A percentile compares a stretch with the other conserved stretches of the same genome.
phyloP scores from a whole-genome alignment of 2,329 filamentous ascomycete genomes.

The Cytospora paraplurivora region DNA sequence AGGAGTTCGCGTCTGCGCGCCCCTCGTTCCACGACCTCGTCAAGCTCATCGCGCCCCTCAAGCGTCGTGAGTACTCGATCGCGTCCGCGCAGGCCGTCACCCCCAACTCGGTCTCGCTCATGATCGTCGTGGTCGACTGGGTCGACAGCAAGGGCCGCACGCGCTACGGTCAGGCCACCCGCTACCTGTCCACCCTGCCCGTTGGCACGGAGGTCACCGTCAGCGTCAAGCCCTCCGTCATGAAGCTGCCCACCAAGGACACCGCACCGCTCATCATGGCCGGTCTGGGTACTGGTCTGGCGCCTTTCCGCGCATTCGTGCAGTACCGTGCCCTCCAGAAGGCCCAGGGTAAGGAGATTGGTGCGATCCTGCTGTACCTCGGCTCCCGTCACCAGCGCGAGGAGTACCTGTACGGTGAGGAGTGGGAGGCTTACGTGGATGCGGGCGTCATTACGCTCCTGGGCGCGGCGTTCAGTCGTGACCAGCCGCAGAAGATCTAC shows the following conservation, averaged over 20 bases:
- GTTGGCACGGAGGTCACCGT: slow-evolving; percentile 81
- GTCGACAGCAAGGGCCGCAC: slow-evolving; percentile 83
- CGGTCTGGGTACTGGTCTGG: slow-evolving; percentile 94
- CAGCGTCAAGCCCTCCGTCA: slow-evolving; percentile 95
- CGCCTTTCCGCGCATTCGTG: slow-evolving; percentile 98
- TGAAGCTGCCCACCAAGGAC: slow-evolving; percentile 91
- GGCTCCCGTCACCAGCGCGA: slow-evolving; percentile 96
- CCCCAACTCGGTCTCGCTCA: slow-evolving; percentile 84
- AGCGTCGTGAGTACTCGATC: slow-evolving; percentile 98
- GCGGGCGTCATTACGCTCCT: slow-evolving; percentile 94
- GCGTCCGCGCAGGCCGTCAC: slow-evolving; percentile 95
- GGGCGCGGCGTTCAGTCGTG: slow-evolving; percentile 90
- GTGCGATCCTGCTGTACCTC: slow-evolving; percentile 91
- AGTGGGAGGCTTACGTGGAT: slow-evolving; percentile 98
- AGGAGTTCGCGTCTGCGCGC: slow-evolving; percentile 87
- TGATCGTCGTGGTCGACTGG: slow-evolving; percentile 98
- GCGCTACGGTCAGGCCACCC: slow-evolving; percentile 90
- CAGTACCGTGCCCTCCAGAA: slow-evolving; percentile 98
- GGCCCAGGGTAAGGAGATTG: slow-evolving; percentile 94
- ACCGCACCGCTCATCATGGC: slow-evolving; percentile 98
- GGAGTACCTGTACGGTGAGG: slow-evolving; percentile 97
- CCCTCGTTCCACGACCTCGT: slow-evolving; percentile 87
- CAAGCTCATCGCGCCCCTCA: slow-evolving; percentile 85
- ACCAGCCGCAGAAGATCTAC: slow-evolving; percentile 98
- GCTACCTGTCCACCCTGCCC: slow-evolving; percentile 77